Evolutionary conservation across 345 rosid species (phyloP), one percentile per base, ranked within the genome.

Genomic region (Schrenkiella parvula): DNA sequence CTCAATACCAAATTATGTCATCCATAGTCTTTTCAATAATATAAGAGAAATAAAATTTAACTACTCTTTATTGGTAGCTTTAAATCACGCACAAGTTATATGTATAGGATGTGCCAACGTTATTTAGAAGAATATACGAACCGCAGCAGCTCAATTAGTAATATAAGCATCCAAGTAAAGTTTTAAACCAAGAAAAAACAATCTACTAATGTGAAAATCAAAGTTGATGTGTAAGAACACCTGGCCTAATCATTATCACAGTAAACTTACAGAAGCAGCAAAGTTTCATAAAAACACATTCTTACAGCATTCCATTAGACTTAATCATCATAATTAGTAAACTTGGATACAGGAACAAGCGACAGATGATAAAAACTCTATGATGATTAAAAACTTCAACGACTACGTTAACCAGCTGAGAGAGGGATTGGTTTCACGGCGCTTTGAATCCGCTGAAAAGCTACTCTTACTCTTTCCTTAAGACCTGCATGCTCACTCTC

Each of bases 401-500:
- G 2, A 3, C 47, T 37, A 37, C 31, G 37, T 44, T 5, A 15
- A 23, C 17, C 72, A 25, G 77, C 82, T 11, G 88, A 52, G 11
- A 82, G 81, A 26, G 95, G 89, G 52, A 91, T 88, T 37, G 96
- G 97, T 66, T 82, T 91, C 66, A 89, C 95, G 6, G 96, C 88
- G 47, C 88, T 83, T 51, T 81, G 95, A 66, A 93, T 93, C 64
- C 92, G 75, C 53, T 50, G 66, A 65, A 81, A 91, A 11, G 91
- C 97, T 23, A 77, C 66, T 58, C 74, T 81, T 15, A 93, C 93
- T 66, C 95, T 82, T 75, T 93, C 98, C 80, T 82, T 91, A 3
- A 93, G 88, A 56, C 95, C 96, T 77, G 83, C 91, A 71, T 89
- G 88, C 73, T 85, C 90, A 21, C 98, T 81, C 81, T 91, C 96